A percentile compares a stretch with the other conserved stretches of the same genome.
Conservation (phyloP, 2,329 filamentous ascomycete species). For the Penicillium sp. region DNA sequence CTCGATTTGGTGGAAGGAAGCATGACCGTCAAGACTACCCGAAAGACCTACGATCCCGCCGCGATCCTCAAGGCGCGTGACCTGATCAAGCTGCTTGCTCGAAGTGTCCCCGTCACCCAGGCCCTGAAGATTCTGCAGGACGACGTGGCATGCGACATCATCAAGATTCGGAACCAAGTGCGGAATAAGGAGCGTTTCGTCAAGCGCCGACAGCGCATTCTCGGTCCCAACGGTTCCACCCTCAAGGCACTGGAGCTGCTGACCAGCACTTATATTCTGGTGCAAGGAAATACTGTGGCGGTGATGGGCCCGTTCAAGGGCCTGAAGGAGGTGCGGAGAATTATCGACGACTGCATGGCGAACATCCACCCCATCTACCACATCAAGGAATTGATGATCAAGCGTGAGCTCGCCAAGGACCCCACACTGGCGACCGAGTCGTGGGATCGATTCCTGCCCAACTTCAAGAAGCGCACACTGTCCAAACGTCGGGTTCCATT, state of each 20-base stretch:
- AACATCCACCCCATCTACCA: constrained; percentile 89
- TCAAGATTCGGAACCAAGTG: constrained; percentile 88
- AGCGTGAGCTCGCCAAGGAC: constrained; percentile 83
- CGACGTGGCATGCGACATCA: constrained; percentile 84
- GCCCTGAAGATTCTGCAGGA: constrained; percentile 93
- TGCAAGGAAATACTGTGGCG: constrained; percentile 92
- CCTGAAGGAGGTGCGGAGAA: constrained; percentile 81
- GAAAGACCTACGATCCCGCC: constrained; percentile 85
- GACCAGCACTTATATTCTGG: constrained; percentile 85
- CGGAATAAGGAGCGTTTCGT: constrained; percentile 93
- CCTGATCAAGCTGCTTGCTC: constrained; percentile 83
- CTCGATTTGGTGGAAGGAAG: constrained; percentile 91
- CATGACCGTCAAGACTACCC: constrained; percentile 94
- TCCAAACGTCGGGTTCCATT: constrained; percentile 75
- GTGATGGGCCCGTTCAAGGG: constrained; percentile 91
- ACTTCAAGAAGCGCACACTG: constrained; percentile 91
- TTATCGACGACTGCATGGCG: constrained; percentile 92
- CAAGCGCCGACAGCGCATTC: constrained; percentile 84
- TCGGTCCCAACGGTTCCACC: constrained; percentile 86
- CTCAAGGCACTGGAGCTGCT: constrained; percentile 90
- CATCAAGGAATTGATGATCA: constrained; percentile 95
- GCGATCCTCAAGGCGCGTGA: constrained; percentile 91
- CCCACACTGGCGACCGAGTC: constrained; percentile 78
- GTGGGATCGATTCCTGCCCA: constrained; percentile 93
- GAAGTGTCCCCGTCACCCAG: constrained; percentile 65